Conservation (phyloP, 2,329 filamentous ascomycete genomes). For the Diaporthe batatas region DNA sequence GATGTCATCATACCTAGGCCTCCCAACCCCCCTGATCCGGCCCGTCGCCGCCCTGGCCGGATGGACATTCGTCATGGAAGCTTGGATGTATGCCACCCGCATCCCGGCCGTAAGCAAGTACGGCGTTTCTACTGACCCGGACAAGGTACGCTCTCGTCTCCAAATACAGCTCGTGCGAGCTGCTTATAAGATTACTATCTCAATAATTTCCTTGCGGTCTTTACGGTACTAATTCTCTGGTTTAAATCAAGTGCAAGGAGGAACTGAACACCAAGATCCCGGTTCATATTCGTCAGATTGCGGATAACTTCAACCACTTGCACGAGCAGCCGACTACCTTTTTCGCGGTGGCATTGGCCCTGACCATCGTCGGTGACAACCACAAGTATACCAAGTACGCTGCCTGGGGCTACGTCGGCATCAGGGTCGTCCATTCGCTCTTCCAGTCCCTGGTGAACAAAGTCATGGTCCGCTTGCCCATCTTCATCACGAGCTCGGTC, state of each 20-base stretch:
- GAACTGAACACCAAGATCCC: conserved; percentile 20
- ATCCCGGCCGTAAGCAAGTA: conserved; percentile 12
- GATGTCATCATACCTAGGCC: conserved; percentile 21
- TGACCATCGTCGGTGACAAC: conserved; percentile 27
- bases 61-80: conserved; percentile 20
- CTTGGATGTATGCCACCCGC: conserved; percentile 21
- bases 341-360: conserved; percentile 13
- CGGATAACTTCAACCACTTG: conserved; percentile 12
- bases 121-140: neutral
- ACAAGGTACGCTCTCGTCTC: too few species aligned
- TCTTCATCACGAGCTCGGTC: conserved; percentile 11
- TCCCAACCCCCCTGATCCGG: conserved; percentile 23
- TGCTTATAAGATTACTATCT: too few species aligned
- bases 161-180: too few species aligned
- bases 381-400: conserved; percentile 23
- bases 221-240: too few species aligned
- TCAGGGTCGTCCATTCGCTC: conserved; percentile 9
- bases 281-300: neutral
- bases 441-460: conserved; percentile 27
- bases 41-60: conserved; percentile 22
- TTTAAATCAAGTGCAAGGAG: neutral
- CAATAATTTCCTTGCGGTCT: too few species aligned
- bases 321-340: conserved; percentile 24
- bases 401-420: conserved; percentile 25
- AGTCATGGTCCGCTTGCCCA: conserved; percentile 12